These are phyloP conservation scores for Camelina neglecta DNA, from an alignment of 345 rosid genomes.

Conservation along the genomic window DNA sequence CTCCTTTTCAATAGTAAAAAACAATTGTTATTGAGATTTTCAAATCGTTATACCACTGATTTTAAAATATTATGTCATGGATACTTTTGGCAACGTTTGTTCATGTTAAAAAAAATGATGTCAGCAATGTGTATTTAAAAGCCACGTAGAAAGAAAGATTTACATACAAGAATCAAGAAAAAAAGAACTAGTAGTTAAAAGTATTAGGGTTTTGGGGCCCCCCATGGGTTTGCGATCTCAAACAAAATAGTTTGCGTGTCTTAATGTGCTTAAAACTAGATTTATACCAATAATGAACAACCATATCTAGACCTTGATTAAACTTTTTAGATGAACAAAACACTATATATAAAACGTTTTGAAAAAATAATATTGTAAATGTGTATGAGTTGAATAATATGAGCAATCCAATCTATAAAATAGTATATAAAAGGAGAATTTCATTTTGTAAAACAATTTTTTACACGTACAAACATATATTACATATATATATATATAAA, in stretches of 20 bases:
- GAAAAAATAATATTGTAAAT: neutral
- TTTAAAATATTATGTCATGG: neutral
- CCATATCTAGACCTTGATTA: slow-evolving; percentile 34
- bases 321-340: neutral
- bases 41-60: slow-evolving; percentile 1
- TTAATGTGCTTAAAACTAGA: slow-evolving; percentile 35
- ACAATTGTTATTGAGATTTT: neutral
- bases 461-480: neutral
- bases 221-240: slow-evolving; percentile 32
- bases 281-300: slow-evolving; percentile 44
- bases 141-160: slow-evolving; percentile 25
- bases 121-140: slow-evolving; percentile 6
- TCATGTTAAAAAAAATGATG: slow-evolving; percentile 2
- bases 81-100: slow-evolving; percentile 5
- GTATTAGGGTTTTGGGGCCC: slow-evolving; percentile 43
- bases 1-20: neutral
- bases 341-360: neutral
- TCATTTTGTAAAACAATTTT: too few relatives aligned
- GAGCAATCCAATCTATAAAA: neutral
- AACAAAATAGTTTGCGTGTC: slow-evolving; percentile 41
- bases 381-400: neutral
- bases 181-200: slow-evolving; percentile 19
- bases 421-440: neutral
- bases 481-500: neutral
- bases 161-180: slow-evolving; percentile 7